phyloP scores from a whole-genome alignment of 106 monocot species.

The Triglochin maritima region DNA sequence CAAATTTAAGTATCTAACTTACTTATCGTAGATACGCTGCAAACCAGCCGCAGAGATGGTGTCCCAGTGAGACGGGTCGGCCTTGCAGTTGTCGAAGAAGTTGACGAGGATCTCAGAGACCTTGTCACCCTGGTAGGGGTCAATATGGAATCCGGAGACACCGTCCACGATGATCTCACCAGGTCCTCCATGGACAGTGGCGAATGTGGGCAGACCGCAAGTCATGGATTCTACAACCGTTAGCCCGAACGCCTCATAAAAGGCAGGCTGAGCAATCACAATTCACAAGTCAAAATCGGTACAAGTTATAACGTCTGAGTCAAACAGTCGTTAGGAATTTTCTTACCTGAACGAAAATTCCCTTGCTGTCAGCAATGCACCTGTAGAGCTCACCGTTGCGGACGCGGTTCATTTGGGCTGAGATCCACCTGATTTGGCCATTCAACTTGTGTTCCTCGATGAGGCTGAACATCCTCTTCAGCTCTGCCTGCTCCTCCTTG shows the following conservation, averaged over 20 bases:
- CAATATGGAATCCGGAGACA: constrained; percentile 24
- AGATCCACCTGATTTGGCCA: constrained; percentile 20
- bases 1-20: neutral
- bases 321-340: no score
- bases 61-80: constrained; percentile 8
- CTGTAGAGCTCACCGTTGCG: constrained; percentile 26
- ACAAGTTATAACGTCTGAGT: no score
- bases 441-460: constrained; percentile 15
- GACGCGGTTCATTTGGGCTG: constrained; percentile 23
- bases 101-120: constrained; percentile 10
- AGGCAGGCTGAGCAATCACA: constrained; percentile 10
- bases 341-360: constrained; percentile 16
- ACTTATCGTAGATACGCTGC: constrained; percentile 21
- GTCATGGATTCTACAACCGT: constrained; percentile 25
- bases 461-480: constrained; percentile 17
- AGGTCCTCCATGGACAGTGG: constrained; percentile 24
- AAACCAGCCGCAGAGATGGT: constrained; percentile 9
- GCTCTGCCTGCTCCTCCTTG: constrained; percentile 41
- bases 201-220: constrained; percentile 21
- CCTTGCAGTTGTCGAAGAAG: constrained; percentile 24
- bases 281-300: no score
- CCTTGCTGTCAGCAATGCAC: constrained; percentile 14
- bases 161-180: constrained; percentile 30
- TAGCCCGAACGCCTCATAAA: constrained; percentile 27
- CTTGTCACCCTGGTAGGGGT: constrained; percentile 19